Evolutionary conservation across 1,284 basidiomycete species (phyloP).

Genomic region (Pterula multifida): DNA sequence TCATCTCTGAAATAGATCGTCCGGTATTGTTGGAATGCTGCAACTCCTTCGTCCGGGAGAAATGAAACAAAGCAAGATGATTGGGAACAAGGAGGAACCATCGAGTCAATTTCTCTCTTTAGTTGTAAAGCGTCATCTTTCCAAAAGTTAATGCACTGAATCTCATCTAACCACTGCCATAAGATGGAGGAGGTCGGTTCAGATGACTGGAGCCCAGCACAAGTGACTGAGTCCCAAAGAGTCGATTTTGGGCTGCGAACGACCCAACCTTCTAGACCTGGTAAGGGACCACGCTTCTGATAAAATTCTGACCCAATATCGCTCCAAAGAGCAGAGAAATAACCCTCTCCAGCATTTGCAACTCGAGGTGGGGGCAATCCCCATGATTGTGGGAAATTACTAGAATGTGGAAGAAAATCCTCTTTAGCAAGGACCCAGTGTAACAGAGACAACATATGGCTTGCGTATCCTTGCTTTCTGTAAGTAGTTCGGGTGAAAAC

Average conservation of each 20-base stretch:
- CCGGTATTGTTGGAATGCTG: constrained; percentile 6
- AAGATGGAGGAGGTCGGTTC: background rate
- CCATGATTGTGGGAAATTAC: constrained; percentile 27
- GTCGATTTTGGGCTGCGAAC: constrained; percentile 28
- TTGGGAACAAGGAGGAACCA: constrained; percentile 2
- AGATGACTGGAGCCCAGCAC: constrained; percentile 1
- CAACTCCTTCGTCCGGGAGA: constrained; percentile 10
- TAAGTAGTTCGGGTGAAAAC: constrained; percentile 33
- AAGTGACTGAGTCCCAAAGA: constrained; percentile 24
- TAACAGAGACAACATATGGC: constrained; percentile 35
- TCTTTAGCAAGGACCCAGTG: constrained; percentile 26
- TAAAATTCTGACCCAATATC: constrained; percentile 51
- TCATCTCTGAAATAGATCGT: constrained; percentile 14
- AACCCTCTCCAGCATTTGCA: constrained; percentile 18
- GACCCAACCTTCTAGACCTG: constrained; percentile 33
- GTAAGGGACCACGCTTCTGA: constrained; percentile 25
- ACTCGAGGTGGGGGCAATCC: constrained; percentile 14
- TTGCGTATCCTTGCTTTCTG: constrained; percentile 31
- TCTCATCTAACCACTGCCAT: background rate
- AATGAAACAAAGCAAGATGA: constrained; percentile 7
- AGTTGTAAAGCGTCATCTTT: background rate
- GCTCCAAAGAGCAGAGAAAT: constrained; percentile 50
- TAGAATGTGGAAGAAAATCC: constrained; percentile 17
- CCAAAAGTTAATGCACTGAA: background rate
- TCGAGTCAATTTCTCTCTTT: constrained; percentile 1